A percentile compares a stretch with the other conserved stretches of the same genome.
Conservation (phyloP, 2,329 filamentous ascomycete genomes). For the Fusarium compactum region DNA sequence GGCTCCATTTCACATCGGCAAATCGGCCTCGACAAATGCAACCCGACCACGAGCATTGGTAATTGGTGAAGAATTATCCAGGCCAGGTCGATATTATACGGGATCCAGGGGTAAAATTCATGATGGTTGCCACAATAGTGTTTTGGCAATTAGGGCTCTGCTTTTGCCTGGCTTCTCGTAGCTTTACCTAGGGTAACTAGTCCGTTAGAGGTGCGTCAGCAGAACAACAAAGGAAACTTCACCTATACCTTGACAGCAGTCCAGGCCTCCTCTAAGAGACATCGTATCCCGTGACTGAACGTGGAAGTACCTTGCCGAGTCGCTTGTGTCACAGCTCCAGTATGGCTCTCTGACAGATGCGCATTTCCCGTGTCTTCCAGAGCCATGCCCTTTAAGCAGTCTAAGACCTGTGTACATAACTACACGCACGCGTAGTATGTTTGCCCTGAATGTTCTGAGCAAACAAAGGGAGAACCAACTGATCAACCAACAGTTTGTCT, state of each 20-base stretch:
- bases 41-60: constrained; percentile 15
- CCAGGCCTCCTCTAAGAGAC: not conserved
- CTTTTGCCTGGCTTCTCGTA: not conserved
- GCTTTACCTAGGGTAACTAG: constrained; percentile 18
- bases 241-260: not conserved
- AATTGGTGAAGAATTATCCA: not conserved
- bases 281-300: constrained; percentile 23
- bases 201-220: not conserved
- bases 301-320: constrained; percentile 24
- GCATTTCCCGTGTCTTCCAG: not conserved
- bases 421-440: constrained; percentile 11
- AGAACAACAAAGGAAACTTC: not conserved
- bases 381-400: not conserved
- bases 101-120: constrained; percentile 14
- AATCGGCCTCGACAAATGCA: constrained; percentile 16
- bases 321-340: constrained; percentile 12
- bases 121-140: constrained; percentile 2
- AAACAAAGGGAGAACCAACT: constrained; percentile 18
- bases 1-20: constrained; percentile 7
- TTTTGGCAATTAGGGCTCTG: constrained; percentile 1
- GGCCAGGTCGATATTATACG: not conserved
- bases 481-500: constrained; percentile 2
- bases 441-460: not conserved
- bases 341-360: not conserved
- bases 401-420: not conserved